Evolutionary conservation across 495 filamentous ascomycete genomes (phyloP), one percentile per base, ranked within the genome.

Genomic region (Hypomontagnella monticulosa): DNA sequence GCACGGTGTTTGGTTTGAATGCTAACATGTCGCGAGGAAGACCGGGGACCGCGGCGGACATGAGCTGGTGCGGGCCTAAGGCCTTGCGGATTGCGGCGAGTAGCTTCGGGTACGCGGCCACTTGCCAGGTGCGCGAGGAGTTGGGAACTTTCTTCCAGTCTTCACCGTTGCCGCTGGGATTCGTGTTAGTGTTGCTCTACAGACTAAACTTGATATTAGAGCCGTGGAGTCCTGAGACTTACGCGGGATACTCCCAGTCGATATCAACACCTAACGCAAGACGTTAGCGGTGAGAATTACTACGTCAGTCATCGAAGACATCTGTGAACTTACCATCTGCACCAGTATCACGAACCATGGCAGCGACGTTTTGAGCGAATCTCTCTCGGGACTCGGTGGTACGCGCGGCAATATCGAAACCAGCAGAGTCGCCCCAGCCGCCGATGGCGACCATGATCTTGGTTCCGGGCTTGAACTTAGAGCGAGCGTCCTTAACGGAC

Each of bases 201-300:
- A 32, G 4, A 34, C 30, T 1, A 11, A 20, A 8, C 34, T 8
- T 14, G 30, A 16, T 9, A n/a, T 41, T n/a, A 19, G 30, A 30
- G 14, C 4, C 12, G 27, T 10, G 15, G 10, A 9, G 4, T 19
- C 14, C 7, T 20, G 6, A 7, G 6, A 67, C 76, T 63, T 71
- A 84, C 83, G 80, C 89, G 1, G 90, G 89, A 70, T 92, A 93
- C 65, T 93, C 89, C 90, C 90, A 93, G 70, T 93, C 89, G 55
- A 92, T 85, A 59, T 93, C 90, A 73, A 85, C 75, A 12, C 79
- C 78, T 77, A 41, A 5, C 32, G 55, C 12, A 42, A 46, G 48
- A 59, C 16, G 27, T 54, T 33, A 52, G 48, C 4, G n/a, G n/a
- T n/a, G 23, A 15, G 16, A 18, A 23, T 15, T 43, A 27, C 23